These are phyloP conservation scores for Pelargonium cotyledonis DNA, from an alignment of 441 rosid species.

Conservation along the genomic window DNA sequence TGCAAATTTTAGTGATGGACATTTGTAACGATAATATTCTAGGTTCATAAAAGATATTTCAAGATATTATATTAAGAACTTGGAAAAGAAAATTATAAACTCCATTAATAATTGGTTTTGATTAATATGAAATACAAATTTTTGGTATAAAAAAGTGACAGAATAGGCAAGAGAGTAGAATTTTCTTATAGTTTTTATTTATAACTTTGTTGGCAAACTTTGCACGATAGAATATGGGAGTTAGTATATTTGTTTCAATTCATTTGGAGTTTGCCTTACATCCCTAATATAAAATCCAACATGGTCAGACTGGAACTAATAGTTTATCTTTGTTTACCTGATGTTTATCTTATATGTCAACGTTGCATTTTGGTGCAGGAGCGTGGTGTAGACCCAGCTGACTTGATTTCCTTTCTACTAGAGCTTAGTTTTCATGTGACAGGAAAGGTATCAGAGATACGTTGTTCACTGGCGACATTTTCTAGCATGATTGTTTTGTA, in stretches of 20 bases:
- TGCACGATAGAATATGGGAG: conserved; percentile 2
- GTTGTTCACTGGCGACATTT: no score
- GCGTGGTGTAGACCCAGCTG: conserved; percentile 72
- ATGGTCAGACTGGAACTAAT: background rate
- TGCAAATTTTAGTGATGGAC: background rate
- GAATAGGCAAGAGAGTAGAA: background rate
- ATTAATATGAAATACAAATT: background rate
- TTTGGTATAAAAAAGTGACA: background rate
- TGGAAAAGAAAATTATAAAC: background rate
- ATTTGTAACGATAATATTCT: background rate
- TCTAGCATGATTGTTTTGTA: no score
- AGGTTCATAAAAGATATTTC: no score
- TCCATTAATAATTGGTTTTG: background rate
- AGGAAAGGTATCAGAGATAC: conserved; percentile 55
- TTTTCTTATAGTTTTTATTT: background rate
- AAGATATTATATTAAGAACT: background rate
- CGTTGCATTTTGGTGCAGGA: conserved; percentile 48
- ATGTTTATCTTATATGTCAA: background rate
- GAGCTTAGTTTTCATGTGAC: conserved; percentile 94
- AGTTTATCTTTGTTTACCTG: background rate
- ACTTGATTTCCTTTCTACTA: conserved; percentile 80
- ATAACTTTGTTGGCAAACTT: background rate
- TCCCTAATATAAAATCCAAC: background rate
- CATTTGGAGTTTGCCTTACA: background rate
- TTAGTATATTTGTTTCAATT: background rate